These are phyloP conservation scores for Trichoderma asperellum DNA, from an alignment of 2,329 filamentous ascomycete species.

Conservation along the genomic window DNA sequence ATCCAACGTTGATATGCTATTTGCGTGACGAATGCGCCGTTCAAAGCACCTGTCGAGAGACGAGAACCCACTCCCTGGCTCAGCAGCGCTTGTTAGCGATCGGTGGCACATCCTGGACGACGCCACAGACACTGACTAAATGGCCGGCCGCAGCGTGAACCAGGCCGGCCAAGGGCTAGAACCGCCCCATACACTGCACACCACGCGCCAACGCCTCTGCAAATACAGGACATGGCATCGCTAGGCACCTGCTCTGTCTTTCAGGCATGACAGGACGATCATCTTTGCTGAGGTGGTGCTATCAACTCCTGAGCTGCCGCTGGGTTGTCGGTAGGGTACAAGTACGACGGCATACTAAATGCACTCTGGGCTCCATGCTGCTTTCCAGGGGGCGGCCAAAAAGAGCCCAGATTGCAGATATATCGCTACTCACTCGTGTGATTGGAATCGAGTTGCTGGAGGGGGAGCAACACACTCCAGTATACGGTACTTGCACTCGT, in stretches of 20 bases:
- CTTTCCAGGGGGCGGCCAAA: neutral
- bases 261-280: conserved; percentile 9
- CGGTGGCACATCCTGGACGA: conserved; percentile 17
- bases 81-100: conserved; percentile 19
- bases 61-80: conserved; percentile 14
- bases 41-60: conserved; percentile 1
- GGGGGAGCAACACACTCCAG: neutral
- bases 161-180: neutral
- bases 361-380: neutral
- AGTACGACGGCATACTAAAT: neutral
- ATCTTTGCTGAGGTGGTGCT: neutral
- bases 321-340: neutral
- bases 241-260: neutral
- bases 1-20: conserved; percentile 22
- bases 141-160: conserved; percentile 8
- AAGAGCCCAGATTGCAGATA: neutral
- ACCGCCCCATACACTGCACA: conserved; percentile 17
- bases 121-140: conserved; percentile 19
- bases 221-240: conserved; percentile 9
- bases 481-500: neutral
- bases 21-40: neutral
- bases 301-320: conserved; percentile 10
- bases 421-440: neutral
- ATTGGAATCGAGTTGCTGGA: conserved; percentile 2
- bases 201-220: conserved; percentile 18